Conservation (phyloP, 768 basidiomycete genomes). For the Lentinula edodes region DNA sequence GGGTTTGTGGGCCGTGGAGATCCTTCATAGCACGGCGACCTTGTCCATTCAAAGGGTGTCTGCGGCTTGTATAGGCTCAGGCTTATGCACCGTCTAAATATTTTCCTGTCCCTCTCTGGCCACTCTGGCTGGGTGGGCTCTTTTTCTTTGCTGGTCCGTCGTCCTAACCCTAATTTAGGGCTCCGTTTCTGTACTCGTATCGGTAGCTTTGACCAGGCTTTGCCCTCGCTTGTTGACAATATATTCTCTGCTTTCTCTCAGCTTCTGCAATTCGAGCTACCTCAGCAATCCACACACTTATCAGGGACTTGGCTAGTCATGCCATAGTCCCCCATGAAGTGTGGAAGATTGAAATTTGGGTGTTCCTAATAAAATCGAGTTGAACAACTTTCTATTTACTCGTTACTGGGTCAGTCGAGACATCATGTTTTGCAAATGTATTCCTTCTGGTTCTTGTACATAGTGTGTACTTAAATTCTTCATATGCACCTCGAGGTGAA, state of each 20-base stretch:
- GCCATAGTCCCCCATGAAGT: not conserved
- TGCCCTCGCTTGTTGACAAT: not conserved
- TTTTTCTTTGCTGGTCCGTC: not conserved
- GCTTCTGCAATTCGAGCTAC: too few relatives aligned
- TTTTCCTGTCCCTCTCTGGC: conserved; percentile 7
- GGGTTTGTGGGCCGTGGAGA: conserved; percentile 7
- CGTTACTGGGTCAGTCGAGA: not conserved
- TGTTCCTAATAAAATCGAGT: too few relatives aligned
- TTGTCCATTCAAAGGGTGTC: conserved; percentile 2
- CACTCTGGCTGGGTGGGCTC: conserved; percentile 9
- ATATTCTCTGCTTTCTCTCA: too few relatives aligned
- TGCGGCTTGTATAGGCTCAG: conserved; percentile 8
- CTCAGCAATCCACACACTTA: not conserved
- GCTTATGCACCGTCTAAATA: conserved; percentile 8
- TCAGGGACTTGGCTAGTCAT: not conserved
- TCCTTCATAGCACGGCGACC: conserved; percentile 7
- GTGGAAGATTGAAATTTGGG: not conserved
- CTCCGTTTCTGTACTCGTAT: not conserved
- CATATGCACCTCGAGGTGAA: too few relatives aligned
- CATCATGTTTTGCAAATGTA: not conserved
- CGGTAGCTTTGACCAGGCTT: not conserved
- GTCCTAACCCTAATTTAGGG: conserved; percentile 3
- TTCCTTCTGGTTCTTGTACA: too few relatives aligned
- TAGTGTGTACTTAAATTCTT: too few relatives aligned
- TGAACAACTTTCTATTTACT: too few relatives aligned